These are phyloP conservation scores for Stemphylium vesicarium DNA, from an alignment of 2,329 filamentous ascomycete species.

Conservation along the genomic window DNA sequence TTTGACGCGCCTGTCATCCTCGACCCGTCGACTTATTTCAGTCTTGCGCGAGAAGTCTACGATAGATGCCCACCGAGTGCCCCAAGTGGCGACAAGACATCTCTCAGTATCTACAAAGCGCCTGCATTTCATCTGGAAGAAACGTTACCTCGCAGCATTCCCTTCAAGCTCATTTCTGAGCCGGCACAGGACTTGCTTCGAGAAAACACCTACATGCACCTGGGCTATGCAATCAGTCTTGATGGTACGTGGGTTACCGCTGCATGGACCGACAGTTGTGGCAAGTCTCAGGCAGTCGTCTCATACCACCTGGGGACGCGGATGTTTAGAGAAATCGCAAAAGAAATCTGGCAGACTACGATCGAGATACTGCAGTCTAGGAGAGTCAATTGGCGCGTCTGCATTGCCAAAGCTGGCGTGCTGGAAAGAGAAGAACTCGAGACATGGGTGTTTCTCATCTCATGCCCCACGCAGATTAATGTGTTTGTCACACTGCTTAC, in stretches of 20 bases:
- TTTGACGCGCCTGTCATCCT: constrained; percentile 68
- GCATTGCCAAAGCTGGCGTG: constrained; percentile 73
- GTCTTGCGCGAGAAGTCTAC: constrained; percentile 76
- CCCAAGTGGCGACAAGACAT: constrained; percentile 45
- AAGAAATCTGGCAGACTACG: constrained; percentile 80
- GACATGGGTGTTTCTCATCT: constrained; percentile 47
- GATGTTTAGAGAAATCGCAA: constrained; percentile 69
- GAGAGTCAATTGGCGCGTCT: constrained; percentile 77
- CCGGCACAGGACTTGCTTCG: constrained; percentile 76
- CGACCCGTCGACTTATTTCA: constrained; percentile 64
- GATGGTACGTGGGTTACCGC: constrained; percentile 80
- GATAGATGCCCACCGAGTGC: constrained; percentile 69
- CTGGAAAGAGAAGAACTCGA: constrained; percentile 71
- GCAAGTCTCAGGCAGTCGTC: constrained; percentile 73
- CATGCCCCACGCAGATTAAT: constrained; percentile 45
- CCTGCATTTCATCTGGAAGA: constrained; percentile 77
- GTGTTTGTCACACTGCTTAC: constrained; percentile 62
- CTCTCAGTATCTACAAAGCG: constrained; percentile 62
- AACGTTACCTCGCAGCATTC: constrained; percentile 71
- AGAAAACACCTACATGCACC: constrained; percentile 80
- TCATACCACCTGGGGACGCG: constrained; percentile 73
- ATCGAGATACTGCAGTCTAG: constrained; percentile 72
- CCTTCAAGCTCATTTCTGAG: constrained; percentile 72
- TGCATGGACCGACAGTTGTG: constrained; percentile 81
- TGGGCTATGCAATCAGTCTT: constrained; percentile 77